These are phyloP conservation scores for Cephaloascus albidus DNA, from an alignment of 805 yeast genomes.

Conservation along the genomic window DNA sequence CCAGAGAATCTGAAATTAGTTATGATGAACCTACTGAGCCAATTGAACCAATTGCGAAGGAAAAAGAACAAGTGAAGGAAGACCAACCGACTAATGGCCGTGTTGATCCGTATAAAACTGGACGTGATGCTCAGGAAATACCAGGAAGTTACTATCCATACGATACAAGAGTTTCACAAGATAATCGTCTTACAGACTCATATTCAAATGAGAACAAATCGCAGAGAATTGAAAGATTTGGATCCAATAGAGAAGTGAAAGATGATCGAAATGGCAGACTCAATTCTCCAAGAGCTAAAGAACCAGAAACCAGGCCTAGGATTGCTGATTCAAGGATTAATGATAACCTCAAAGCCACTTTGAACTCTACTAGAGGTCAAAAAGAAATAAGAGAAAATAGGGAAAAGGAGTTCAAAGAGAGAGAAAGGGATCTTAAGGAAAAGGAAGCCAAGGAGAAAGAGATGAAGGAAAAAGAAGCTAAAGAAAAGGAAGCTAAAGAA, in stretches of 20 bases:
- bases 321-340: not conserved
- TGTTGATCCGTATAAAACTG: too few relatives aligned
- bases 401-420: not conserved
- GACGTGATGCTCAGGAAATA: not conserved
- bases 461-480: not conserved
- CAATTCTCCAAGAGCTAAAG: not conserved
- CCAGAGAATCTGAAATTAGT: not conserved
- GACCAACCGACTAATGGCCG: not conserved
- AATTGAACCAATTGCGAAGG: not conserved
- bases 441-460: conserved; percentile 1
- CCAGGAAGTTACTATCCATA: not conserved
- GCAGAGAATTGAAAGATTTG: not conserved
- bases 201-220: too few relatives aligned
- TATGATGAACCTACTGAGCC: not conserved
- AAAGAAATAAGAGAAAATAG: not conserved
- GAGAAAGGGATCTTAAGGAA: not conserved
- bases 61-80: not conserved
- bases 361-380: not conserved
- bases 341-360: not conserved
- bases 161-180: not conserved
- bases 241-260: not conserved
- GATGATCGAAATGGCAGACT: not conserved
- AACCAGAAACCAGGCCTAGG: not conserved
- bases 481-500: not conserved
- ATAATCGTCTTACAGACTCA: too few relatives aligned